A percentile compares a stretch with the other conserved stretches of the same genome.
Evolutionary conservation across 306 rosid genomes (phyloP).

Genomic region (Citrullus colocynthis): DNA sequence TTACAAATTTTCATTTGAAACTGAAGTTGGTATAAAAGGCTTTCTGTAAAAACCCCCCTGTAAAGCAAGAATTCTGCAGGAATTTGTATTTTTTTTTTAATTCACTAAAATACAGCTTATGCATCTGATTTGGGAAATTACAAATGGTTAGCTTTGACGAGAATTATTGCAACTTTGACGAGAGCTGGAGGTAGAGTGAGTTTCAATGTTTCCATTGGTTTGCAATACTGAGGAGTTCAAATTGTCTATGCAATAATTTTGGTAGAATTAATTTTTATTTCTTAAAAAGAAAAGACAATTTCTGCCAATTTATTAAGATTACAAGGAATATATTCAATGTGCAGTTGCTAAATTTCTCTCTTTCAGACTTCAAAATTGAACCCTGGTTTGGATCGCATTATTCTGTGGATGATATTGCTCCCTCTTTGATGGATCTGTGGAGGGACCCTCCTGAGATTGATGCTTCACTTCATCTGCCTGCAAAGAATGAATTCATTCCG

Average conservation of each 20-base stretch:
- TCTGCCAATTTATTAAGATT: background rate
- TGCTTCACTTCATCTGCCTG: constrained; percentile 65
- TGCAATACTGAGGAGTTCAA: too few species aligned
- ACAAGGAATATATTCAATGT: background rate
- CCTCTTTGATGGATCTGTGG: constrained; percentile 64
- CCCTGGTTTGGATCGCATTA: constrained; percentile 93
- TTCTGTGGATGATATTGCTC: constrained; percentile 58
- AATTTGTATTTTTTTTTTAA: too few species aligned
- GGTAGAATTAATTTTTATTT: background rate
- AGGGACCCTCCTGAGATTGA: constrained; percentile 68
- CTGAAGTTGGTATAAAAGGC: too few species aligned
- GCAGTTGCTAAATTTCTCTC: constrained; percentile 4
- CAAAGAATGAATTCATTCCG: constrained; percentile 87
- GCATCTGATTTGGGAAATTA: too few species aligned
- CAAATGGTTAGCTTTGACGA: too few species aligned
- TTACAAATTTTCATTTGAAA: too few species aligned
- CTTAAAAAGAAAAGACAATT: background rate
- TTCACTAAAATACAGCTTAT: too few species aligned
- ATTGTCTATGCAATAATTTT: background rate
- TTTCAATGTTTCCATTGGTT: too few species aligned
- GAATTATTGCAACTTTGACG: too few species aligned
- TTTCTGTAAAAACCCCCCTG: too few species aligned
- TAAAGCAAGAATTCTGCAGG: too few species aligned
- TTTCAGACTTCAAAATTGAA: constrained; percentile 51
- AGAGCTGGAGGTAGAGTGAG: too few species aligned